Percentiles rank a stretch among this genome's conserved stretches.
phyloP scores from a whole-genome alignment of 805 yeast species.

The Gaillardinia entomophila region DNA sequence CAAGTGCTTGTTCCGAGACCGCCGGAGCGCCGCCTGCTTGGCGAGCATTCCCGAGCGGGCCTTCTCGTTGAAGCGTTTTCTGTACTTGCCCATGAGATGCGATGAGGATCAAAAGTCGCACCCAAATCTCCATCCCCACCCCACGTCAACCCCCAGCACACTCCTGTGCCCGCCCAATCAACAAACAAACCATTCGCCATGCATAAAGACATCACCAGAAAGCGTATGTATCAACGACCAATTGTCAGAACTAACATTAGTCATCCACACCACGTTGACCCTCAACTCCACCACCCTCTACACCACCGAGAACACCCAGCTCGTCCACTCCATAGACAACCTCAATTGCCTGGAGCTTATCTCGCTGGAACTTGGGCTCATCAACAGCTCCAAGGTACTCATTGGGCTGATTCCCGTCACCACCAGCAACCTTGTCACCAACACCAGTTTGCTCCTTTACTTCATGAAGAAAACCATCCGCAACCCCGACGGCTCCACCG shows the following conservation, averaged over 20 bases:
- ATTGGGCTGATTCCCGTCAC: constrained; percentile 32
- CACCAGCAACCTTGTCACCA: constrained; percentile 18
- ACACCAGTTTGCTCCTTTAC: constrained; percentile 31
- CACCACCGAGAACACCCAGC: constrained; percentile 46
- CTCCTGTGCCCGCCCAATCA: too few relatives aligned
- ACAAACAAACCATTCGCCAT: background rate
- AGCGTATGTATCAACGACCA: background rate
- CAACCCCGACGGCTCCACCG: constrained; percentile 40
- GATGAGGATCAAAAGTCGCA: background rate
- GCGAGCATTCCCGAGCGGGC: constrained; percentile 83
- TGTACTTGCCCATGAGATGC: constrained; percentile 66
- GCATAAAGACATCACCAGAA: background rate
- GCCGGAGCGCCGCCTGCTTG: constrained; percentile 64
- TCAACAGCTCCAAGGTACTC: constrained; percentile 43
- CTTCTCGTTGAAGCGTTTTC: constrained; percentile 76
- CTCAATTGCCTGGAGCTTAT: constrained; percentile 50
- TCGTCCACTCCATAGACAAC: constrained; percentile 35
- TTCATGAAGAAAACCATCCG: constrained; percentile 42
- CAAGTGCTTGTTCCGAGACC: constrained; percentile 67
- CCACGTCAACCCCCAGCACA: too few relatives aligned
- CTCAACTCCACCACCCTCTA: constrained; percentile 55
- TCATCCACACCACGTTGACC: constrained; percentile 44
- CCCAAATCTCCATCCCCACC: constrained; percentile 2
- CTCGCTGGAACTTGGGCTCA: constrained; percentile 48
- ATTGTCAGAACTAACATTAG: constrained; percentile 35